Evolutionary conservation across 192 early-diverging fungal species (phyloP).

Genomic region (Linnemannia elongata): DNA sequence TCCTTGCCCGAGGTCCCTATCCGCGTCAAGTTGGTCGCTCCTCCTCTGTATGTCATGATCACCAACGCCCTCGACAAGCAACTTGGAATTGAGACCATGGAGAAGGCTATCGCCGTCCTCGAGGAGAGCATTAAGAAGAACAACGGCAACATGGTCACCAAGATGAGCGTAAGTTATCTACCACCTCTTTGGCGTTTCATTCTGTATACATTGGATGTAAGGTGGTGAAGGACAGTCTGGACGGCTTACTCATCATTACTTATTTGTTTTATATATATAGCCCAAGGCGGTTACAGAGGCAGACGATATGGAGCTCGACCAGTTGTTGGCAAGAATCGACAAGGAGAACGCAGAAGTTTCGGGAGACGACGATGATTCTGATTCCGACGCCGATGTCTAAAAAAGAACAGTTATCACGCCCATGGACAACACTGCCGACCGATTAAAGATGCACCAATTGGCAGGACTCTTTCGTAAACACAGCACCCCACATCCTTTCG

Average conservation of each 20-base stretch:
- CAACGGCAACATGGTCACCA: conserved; percentile 80
- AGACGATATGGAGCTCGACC: conserved; percentile 93
- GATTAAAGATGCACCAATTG: neutral
- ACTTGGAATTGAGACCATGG: conserved; percentile 85
- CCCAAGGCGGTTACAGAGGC: conserved; percentile 89
- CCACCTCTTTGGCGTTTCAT: conserved; percentile 7
- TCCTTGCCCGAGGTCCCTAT: conserved; percentile 78
- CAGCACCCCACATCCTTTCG: neutral
- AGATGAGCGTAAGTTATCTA: conserved; percentile 75
- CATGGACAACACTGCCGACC: neutral
- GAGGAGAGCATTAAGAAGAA: conserved; percentile 80
- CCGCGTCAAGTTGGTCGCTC: conserved; percentile 89
- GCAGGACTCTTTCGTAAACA: neutral
- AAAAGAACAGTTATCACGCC: neutral
- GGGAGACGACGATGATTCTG: conserved; percentile 90
- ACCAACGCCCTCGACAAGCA: conserved; percentile 86
- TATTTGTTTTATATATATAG: conserved; percentile 25
- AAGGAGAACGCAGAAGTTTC: conserved; percentile 91
- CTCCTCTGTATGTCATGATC: conserved; percentile 93
- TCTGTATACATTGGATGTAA: neutral
- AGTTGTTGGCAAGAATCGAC: conserved; percentile 87
- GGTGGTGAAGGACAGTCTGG: neutral
- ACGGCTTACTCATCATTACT: neutral
- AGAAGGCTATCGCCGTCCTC: conserved; percentile 84
- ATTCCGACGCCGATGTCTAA: conserved; percentile 61